These are phyloP conservation scores for Penicillium steckii DNA, from an alignment of 495 filamentous ascomycete genomes.

Conservation along the genomic window DNA sequence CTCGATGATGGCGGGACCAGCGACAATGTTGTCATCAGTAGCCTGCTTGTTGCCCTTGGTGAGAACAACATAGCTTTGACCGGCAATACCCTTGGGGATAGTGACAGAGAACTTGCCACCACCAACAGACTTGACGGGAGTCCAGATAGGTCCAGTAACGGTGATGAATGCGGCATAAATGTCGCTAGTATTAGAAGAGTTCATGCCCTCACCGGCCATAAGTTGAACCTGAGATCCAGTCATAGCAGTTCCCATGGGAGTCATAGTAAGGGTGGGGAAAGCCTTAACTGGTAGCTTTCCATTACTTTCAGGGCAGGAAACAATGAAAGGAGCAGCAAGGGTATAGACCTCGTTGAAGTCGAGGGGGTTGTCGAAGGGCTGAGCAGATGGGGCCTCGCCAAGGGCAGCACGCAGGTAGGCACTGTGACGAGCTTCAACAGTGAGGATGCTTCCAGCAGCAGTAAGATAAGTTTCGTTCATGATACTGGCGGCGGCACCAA, in stretches of 20 bases:
- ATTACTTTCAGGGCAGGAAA: conserved; percentile 53
- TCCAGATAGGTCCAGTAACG: conserved; percentile 36
- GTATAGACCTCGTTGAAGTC: conserved; percentile 59
- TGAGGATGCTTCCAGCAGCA: conserved; percentile 61
- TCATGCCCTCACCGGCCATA: conserved; percentile 14
- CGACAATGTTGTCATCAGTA: conserved; percentile 30
- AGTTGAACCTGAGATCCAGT: conserved; percentile 12
- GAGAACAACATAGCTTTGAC: conserved; percentile 40
- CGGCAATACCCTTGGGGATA: conserved; percentile 31
- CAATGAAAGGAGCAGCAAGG: conserved; percentile 59
- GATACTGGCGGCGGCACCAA: conserved; percentile 60
- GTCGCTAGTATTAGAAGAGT: background rate
- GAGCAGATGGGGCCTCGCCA: conserved; percentile 49
- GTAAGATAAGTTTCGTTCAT: conserved; percentile 51
- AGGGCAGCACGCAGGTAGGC: conserved; percentile 54
- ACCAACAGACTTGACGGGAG: conserved; percentile 19
- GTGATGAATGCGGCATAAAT: conserved; percentile 37
- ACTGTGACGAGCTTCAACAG: conserved; percentile 61
- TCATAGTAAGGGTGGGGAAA: conserved; percentile 45
- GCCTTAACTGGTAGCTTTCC: conserved; percentile 56
- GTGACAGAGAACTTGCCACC: conserved; percentile 32
- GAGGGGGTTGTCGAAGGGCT: conserved; percentile 58
- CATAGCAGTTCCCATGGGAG: conserved; percentile 8
- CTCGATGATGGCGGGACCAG: conserved; percentile 37
- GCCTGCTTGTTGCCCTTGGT: conserved; percentile 22